Percentiles rank a stretch among this genome's conserved stretches.
Conservation (phyloP, 2,329 filamentous ascomycete genomes). For the Fusarium sambucinum region DNA sequence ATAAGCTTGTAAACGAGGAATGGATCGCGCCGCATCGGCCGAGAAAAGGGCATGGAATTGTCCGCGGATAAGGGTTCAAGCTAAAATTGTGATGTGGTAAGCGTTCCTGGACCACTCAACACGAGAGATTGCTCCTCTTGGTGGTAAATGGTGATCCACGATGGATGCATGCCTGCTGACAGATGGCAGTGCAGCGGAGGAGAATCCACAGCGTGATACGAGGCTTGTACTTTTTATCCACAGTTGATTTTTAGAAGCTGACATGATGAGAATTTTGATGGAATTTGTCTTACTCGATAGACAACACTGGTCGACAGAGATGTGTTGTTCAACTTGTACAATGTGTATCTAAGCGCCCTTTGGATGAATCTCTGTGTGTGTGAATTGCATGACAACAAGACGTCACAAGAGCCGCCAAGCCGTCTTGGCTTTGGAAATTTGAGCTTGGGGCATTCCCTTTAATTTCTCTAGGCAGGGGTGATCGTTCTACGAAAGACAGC, state of each 20-base stretch:
- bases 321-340: neutral
- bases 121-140: conserved; percentile 4
- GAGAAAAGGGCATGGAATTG: conserved; percentile 8
- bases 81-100: conserved; percentile 14
- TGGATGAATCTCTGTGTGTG: neutral
- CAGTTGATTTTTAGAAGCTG: conserved; percentile 4
- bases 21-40: conserved; percentile 15
- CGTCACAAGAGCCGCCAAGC: conserved; percentile 17
- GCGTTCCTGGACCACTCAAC: conserved; percentile 15
- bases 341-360: conserved; percentile 9
- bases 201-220: neutral
- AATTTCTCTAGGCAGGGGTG: conserved; percentile 28
- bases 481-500: neutral
- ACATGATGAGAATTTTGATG: conserved; percentile 9
- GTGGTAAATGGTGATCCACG: conserved; percentile 16
- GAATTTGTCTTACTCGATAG: neutral
- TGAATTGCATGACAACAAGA: conserved; percentile 2
- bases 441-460: conserved; percentile 27
- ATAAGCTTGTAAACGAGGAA: conserved; percentile 1
- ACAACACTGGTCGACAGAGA: neutral
- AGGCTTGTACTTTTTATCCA: neutral
- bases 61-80: conserved; percentile 4
- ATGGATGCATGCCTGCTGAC: conserved; percentile 28
- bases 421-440: conserved; percentile 35
- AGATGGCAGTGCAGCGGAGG: conserved; percentile 27